Evolutionary conservation across 2,329 filamentous ascomycete species (phyloP).

Genomic region (Onygenales sp.): DNA sequence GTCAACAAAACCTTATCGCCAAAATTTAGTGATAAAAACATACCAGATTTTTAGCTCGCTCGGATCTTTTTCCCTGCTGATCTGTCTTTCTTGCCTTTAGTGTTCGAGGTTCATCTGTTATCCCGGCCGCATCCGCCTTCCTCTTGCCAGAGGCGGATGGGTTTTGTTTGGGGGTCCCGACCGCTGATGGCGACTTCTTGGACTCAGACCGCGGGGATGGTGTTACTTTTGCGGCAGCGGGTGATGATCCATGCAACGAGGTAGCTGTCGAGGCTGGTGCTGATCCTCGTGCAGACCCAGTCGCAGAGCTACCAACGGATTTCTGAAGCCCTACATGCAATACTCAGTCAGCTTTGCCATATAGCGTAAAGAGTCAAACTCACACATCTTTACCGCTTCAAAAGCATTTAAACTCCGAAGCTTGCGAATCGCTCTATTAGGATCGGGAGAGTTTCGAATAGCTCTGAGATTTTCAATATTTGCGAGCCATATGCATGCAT

Average conservation of each 20-base stretch:
- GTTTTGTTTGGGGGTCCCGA: background rate
- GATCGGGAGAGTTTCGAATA: background rate
- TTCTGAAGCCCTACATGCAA: background rate
- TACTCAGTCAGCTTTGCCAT: background rate
- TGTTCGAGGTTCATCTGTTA: background rate
- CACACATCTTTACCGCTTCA: background rate
- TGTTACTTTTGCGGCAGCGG: background rate
- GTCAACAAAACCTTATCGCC: background rate
- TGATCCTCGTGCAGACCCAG: background rate
- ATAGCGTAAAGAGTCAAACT: background rate
- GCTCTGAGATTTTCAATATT: background rate
- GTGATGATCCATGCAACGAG: background rate
- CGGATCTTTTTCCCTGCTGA: background rate
- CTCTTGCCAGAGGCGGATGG: background rate
- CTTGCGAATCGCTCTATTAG: background rate
- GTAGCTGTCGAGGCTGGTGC: background rate
- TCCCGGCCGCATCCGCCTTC: background rate
- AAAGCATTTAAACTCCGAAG: background rate
- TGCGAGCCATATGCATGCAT: background rate
- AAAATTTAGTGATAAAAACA: background rate
- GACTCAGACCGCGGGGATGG: background rate
- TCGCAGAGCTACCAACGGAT: background rate
- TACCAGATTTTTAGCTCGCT: background rate
- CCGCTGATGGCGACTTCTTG: background rate
- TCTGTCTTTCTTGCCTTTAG: background rate